A percentile compares a stretch with the other conserved stretches of the same genome.
Conservation (phyloP, 768 basidiomycete genomes). For the Gloeopeniophorella convolvens region DNA sequence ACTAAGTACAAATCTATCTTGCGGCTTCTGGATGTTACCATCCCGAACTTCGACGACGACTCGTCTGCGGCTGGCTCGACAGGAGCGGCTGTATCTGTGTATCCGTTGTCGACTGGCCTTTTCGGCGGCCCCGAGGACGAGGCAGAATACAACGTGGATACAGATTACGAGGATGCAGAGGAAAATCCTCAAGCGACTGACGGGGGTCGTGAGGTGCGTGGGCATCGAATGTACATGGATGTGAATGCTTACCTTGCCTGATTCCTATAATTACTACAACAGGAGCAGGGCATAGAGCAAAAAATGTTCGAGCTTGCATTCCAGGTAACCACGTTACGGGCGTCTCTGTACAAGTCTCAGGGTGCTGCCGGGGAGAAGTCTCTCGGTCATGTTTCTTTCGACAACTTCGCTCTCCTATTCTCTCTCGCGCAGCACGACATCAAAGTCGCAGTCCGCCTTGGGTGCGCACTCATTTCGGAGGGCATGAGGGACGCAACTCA, state of each 20-base stretch:
- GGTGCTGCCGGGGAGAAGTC: slow-evolving; percentile 57
- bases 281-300: slow-evolving; percentile 42
- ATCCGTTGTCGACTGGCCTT: slow-evolving; percentile 49
- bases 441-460: slow-evolving; percentile 75
- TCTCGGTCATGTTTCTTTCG: slow-evolving; percentile 73
- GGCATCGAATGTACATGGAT: background rate
- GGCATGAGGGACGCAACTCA: slow-evolving; percentile 16
- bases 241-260: background rate
- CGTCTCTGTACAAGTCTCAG: slow-evolving; percentile 67
- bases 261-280: slow-evolving; percentile 23
- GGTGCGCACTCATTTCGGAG: slow-evolving; percentile 35
- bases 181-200: slow-evolving; percentile 63
- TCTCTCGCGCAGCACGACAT: slow-evolving; percentile 78
- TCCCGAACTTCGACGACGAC: slow-evolving; percentile 70
- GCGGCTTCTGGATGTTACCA: slow-evolving; percentile 84
- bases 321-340: slow-evolving; percentile 76
- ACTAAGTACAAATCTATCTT: slow-evolving; percentile 88
- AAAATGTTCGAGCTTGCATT: slow-evolving; percentile 82
- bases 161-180: slow-evolving; percentile 34
- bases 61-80: slow-evolving; percentile 11
- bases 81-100: slow-evolving; percentile 26
- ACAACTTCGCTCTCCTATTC: slow-evolving; percentile 71
- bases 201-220: slow-evolving; percentile 41
- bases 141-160: slow-evolving; percentile 64
- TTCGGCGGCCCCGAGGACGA: slow-evolving; percentile 48